Conservation (phyloP, 1,284 basidiomycete genomes). For the Pseudozyma hubeiensis region DNA sequence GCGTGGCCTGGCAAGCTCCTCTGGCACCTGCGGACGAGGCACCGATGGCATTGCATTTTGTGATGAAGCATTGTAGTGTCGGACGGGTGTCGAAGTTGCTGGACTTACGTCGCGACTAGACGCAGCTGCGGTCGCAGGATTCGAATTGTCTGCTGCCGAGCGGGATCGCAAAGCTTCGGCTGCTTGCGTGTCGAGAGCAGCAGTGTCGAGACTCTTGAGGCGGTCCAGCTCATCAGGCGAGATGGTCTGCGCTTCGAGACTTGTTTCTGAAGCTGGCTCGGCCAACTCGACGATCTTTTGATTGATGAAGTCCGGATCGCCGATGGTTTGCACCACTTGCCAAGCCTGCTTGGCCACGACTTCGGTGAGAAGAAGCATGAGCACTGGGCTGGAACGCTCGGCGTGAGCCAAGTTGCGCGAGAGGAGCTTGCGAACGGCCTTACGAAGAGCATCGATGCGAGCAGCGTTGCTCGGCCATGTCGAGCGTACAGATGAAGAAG, state of each 20-base stretch:
- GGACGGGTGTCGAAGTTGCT: neutral
- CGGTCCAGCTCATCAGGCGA: constrained; percentile 42
- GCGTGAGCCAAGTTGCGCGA: constrained; percentile 44
- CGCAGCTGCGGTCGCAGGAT: neutral
- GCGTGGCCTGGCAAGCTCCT: neutral
- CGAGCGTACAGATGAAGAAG: constrained; percentile 17
- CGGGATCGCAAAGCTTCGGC: constrained; percentile 9
- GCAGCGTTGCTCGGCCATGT: constrained; percentile 54
- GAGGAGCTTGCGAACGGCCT: constrained; percentile 53
- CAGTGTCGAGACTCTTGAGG: constrained; percentile 32
- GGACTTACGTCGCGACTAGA: too few species aligned
- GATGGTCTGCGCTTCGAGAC: constrained; percentile 39
- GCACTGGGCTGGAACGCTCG: constrained; percentile 48
- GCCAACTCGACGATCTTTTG: constrained; percentile 56
- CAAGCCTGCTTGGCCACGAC: constrained; percentile 58
- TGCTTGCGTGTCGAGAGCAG: constrained; percentile 17
- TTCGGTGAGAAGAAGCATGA: constrained; percentile 55
- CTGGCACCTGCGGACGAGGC: constrained; percentile 1
- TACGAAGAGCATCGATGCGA: constrained; percentile 51
- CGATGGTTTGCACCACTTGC: constrained; percentile 56
- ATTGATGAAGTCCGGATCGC: constrained; percentile 63
- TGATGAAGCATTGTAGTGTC: neutral
- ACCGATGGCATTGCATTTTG: neutral
- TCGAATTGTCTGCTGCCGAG: neutral
- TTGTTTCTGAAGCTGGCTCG: constrained; percentile 49